phyloP scores from a whole-genome alignment of 208 protist genomes.

The Porcisia hertigi region DNA sequence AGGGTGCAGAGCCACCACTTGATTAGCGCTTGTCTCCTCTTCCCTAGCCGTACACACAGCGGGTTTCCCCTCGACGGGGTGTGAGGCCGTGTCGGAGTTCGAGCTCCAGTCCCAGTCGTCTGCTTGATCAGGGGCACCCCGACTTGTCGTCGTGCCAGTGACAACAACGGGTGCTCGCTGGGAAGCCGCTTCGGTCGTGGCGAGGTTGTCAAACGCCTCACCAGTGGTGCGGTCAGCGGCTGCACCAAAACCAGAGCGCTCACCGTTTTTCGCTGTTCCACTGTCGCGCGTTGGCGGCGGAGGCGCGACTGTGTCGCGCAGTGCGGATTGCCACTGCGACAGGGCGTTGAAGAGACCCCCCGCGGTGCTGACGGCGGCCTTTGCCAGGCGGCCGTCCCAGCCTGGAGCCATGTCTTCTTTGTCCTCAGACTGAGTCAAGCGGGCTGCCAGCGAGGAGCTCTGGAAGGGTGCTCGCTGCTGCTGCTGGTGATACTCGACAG shows the following conservation, averaged over 20 bases:
- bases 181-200: not conserved
- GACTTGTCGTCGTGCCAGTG: not conserved
- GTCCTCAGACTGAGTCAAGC: not conserved
- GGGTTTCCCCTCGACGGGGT: not conserved
- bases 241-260: not conserved
- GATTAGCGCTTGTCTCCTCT: not conserved
- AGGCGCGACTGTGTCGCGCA: constrained; percentile 36
- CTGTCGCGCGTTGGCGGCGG: constrained; percentile 23
- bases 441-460: not conserved
- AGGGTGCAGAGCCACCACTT: not conserved
- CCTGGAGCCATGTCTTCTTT: not conserved
- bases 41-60: no score
- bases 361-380: not conserved
- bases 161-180: not conserved
- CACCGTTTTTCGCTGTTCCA: not conserved
- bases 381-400: constrained; percentile 7
- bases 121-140: not conserved
- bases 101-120: constrained; percentile 28
- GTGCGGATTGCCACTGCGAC: constrained; percentile 38
- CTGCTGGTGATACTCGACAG: not conserved
- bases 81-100: not conserved
- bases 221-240: no score
- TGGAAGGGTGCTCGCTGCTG: not conserved
- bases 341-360: constrained; percentile 43
- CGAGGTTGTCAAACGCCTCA: not conserved